Percentiles rank a stretch among this genome's conserved stretches.
phyloP scores from a whole-genome alignment of 768 basidiomycete species.

The Leccinum variicolor region DNA sequence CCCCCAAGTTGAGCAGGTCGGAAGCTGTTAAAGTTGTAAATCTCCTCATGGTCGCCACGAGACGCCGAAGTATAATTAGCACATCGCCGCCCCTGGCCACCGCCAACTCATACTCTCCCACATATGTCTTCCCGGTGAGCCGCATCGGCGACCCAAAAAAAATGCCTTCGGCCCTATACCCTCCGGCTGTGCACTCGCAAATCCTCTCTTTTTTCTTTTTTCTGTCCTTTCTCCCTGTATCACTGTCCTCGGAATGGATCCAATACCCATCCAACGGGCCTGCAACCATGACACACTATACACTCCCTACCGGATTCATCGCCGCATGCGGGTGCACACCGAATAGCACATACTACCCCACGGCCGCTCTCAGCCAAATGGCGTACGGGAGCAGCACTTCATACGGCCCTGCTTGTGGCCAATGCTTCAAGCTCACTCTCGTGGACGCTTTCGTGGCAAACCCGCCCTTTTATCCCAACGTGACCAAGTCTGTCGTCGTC shows the following conservation, averaged over 20 bases:
- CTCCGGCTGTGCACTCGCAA: constrained; percentile 4
- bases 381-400: constrained; percentile 73
- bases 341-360: constrained; percentile 64
- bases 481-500: constrained; percentile 59
- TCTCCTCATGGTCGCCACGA: neutral
- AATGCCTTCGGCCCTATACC: constrained; percentile 14
- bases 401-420: constrained; percentile 73
- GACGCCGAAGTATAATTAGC: neutral
- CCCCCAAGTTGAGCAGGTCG: neutral
- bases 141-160: neutral
- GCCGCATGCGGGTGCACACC: constrained; percentile 77
- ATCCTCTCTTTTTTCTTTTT: constrained; percentile 21
- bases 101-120: neutral
- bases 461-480: constrained; percentile 67
- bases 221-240: constrained; percentile 25
- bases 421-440: constrained; percentile 76
- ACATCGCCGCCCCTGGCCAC: neutral
- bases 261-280: constrained; percentile 57
- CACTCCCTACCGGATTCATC: constrained; percentile 42
- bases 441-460: constrained; percentile 61
- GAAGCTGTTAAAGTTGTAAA: neutral
- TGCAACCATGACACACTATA: constrained; percentile 81
- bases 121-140: constrained; percentile 12
- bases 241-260: constrained; percentile 50
- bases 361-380: constrained; percentile 76